Conservation (phyloP, 352 stramenopile genomes). For the Phytophthora kernoviae region DNA sequence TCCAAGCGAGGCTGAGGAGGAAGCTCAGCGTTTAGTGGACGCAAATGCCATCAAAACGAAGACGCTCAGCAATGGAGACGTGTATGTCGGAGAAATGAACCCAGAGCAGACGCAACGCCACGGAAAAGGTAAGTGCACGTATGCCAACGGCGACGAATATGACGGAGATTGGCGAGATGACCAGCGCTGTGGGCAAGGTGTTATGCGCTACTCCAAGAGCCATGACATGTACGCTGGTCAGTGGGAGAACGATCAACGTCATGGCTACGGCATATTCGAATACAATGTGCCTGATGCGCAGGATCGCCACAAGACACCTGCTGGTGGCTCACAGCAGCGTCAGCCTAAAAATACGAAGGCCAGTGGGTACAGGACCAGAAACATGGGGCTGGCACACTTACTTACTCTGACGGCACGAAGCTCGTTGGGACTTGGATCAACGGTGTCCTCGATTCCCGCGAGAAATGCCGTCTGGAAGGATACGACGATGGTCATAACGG, state of each 20-base stretch:
- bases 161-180: conserved; percentile 73
- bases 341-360: conserved; percentile 68
- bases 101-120: conserved; percentile 40
- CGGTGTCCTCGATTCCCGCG: conserved; percentile 16
- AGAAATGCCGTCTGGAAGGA: conserved; percentile 38
- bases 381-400: conserved; percentile 61
- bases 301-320: not conserved
- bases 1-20: conserved; percentile 33
- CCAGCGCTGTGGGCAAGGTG: conserved; percentile 49
- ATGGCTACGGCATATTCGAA: conserved; percentile 61
- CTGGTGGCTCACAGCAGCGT: conserved; percentile 3
- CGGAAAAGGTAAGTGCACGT: conserved; percentile 69
- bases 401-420: conserved; percentile 58
- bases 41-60: conserved; percentile 53
- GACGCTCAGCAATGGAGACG: conserved; percentile 58
- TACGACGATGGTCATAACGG: conserved; percentile 58
- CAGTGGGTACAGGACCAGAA: conserved; percentile 68
- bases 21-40: conserved; percentile 21
- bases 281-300: conserved; percentile 6
- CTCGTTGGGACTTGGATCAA: conserved; percentile 46
- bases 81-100: conserved; percentile 76
- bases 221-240: conserved; percentile 57
- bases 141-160: conserved; percentile 58
- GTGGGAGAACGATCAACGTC: conserved; percentile 51
- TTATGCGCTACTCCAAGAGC: conserved; percentile 49